A percentile compares a stretch with the other conserved stretches of the same genome.
Conservation (phyloP, 2,329 filamentous ascomycete species). For the Alternaria arbusti region DNA sequence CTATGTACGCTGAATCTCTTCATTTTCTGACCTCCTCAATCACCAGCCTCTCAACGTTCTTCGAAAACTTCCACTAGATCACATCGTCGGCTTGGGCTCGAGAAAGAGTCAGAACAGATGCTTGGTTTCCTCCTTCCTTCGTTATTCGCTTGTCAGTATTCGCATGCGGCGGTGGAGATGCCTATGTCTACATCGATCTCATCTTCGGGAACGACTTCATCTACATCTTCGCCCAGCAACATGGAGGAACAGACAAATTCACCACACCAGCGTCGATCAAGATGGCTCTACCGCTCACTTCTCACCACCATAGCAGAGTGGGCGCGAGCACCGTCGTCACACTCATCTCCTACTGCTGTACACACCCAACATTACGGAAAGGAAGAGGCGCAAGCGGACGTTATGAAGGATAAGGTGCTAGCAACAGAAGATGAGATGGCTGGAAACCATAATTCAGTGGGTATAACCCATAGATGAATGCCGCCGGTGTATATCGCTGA, state of each 20-base stretch:
- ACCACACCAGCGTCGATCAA: neutral
- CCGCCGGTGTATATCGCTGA: neutral
- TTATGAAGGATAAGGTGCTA: too few relatives aligned
- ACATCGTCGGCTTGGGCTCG: neutral
- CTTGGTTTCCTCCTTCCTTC: neutral
- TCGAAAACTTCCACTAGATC: neutral
- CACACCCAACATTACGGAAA: neutral
- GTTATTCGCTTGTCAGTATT: neutral
- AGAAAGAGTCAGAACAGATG: neutral
- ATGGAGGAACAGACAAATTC: neutral
- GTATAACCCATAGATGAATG: neutral
- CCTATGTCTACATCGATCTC: neutral
- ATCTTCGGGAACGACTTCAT: neutral
- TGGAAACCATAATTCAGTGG: neutral
- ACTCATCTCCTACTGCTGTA: neutral
- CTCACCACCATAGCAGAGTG: neutral
- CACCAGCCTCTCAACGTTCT: neutral
- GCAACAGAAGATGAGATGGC: neutral
- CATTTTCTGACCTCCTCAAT: neutral
- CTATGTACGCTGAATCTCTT: neutral
- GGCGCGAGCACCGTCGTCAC: neutral
- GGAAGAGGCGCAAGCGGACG: neutral
- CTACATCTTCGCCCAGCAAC: neutral
- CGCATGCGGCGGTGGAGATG: neutral
- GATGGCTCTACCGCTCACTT: neutral